These are phyloP conservation scores for Dorcoceras hygrometricum DNA, from an alignment of 257 asterid genomes.

Conservation along the genomic window DNA sequence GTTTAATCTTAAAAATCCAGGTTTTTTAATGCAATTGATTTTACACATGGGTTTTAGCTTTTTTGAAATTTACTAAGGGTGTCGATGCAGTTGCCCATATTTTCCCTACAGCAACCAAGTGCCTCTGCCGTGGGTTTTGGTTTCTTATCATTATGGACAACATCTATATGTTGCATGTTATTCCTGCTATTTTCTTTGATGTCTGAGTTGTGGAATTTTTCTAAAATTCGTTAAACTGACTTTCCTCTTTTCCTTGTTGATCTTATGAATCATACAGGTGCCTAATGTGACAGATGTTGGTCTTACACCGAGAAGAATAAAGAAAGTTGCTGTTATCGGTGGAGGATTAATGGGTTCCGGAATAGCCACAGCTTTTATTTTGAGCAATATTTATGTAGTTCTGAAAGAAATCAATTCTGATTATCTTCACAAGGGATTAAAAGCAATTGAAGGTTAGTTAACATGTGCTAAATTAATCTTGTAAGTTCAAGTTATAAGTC, in stretches of 20 bases:
- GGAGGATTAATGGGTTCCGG: constrained; percentile 99
- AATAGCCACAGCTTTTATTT: constrained; percentile 81
- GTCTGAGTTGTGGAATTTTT: not conserved
- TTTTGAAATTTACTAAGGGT: too few species aligned
- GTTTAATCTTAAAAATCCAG: too few species aligned
- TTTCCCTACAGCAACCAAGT: constrained; percentile 4
- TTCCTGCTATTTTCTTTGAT: constrained; percentile 10
- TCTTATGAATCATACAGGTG: constrained; percentile 44
- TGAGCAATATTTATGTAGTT: constrained; percentile 59
- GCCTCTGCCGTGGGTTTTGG: not conserved
- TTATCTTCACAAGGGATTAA: constrained; percentile 81
- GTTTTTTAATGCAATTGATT: too few species aligned
- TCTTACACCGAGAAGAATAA: constrained; percentile 78
- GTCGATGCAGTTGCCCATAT: too few species aligned
- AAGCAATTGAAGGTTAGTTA: constrained; percentile 72
- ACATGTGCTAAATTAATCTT: constrained; percentile 2
- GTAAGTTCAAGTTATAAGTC: constrained; percentile 16
- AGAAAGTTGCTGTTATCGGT: constrained; percentile 89
- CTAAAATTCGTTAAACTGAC: not conserved
- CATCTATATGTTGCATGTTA: constrained; percentile 19
- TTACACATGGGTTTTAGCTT: too few species aligned
- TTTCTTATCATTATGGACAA: not conserved
- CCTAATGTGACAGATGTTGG: constrained; percentile 90
- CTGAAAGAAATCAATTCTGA: constrained; percentile 88
- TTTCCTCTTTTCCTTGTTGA: not conserved